These are phyloP conservation scores for Isabelozyma gotoi DNA, from an alignment of 805 yeast genomes.

Conservation along the genomic window DNA sequence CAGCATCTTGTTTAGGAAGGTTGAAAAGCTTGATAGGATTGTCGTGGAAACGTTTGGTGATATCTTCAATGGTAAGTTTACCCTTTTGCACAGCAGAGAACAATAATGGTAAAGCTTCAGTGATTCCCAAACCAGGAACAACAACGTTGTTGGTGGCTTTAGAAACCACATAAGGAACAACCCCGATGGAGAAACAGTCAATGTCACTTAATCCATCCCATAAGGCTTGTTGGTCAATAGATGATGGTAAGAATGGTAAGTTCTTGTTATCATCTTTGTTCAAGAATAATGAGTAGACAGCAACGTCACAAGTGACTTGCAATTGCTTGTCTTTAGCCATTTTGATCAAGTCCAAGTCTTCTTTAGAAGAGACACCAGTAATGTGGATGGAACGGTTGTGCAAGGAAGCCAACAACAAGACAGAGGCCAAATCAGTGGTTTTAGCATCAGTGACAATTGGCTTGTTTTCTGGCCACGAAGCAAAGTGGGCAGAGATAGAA, in stretches of 20 bases:
- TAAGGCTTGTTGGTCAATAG: conserved; percentile 75
- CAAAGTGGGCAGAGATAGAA: conserved; percentile 76
- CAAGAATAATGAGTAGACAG: conserved; percentile 75
- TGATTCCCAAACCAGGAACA: conserved; percentile 72
- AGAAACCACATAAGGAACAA: conserved; percentile 72
- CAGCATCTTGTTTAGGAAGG: conserved; percentile 75
- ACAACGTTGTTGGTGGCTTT: conserved; percentile 58
- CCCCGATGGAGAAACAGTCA: conserved; percentile 88
- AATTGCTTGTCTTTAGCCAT: conserved; percentile 83
- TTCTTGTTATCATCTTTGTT: conserved; percentile 71
- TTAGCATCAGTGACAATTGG: conserved; percentile 91
- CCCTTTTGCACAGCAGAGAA: conserved; percentile 77
- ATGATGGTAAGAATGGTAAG: conserved; percentile 73
- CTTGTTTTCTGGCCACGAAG: conserved; percentile 79
- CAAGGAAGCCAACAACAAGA: conserved; percentile 82
- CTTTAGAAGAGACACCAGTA: conserved; percentile 77
- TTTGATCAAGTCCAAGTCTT: conserved; percentile 78
- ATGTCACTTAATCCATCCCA: conserved; percentile 73
- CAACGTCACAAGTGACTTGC: conserved; percentile 86
- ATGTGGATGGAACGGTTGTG: conserved; percentile 84
- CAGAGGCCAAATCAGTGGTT: conserved; percentile 90
- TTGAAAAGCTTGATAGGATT: conserved; percentile 83
- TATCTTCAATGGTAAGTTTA: conserved; percentile 68
- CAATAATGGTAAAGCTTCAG: conserved; percentile 79
- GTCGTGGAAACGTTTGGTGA: conserved; percentile 70